Conservation (phyloP, 441 rosid species). For the Gossypium davidsonii region DNA sequence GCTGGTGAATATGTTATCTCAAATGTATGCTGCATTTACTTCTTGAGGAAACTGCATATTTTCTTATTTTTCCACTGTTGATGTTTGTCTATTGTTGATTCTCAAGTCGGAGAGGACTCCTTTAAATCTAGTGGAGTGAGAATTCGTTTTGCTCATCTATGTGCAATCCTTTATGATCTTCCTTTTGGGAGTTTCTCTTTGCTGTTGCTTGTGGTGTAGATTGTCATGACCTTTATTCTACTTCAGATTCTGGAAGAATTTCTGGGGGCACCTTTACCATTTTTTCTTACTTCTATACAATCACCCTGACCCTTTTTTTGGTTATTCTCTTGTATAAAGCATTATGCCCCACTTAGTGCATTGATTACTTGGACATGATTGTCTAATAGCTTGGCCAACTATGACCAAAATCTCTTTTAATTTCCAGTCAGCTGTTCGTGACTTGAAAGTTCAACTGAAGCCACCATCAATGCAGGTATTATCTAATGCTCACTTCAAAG, state of each 20-base stretch:
- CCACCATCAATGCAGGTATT: conserved; percentile 98
- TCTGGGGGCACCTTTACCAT: not conserved
- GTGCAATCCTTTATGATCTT: not conserved
- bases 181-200: not conserved
- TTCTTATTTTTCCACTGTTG: not conserved
- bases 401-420: conserved; percentile 19
- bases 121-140: not conserved
- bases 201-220: not conserved
- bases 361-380: not conserved
- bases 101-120: not conserved
- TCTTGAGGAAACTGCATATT: not conserved
- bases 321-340: not conserved
- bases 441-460: conserved; percentile 89
- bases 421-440: conserved; percentile 87
- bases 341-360: not conserved
- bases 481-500: not conserved
- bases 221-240: not conserved
- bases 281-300: not conserved
- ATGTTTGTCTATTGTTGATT: not conserved
- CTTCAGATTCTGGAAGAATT: not conserved
- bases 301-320: not conserved
- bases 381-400: conserved; percentile 13
- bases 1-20: not conserved
- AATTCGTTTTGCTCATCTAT: not conserved
- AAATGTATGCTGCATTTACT: not conserved